Base-by-base conservation (phyloP, 202 grass and related monocot genomes). In the Musa balbisiana region DNA sequence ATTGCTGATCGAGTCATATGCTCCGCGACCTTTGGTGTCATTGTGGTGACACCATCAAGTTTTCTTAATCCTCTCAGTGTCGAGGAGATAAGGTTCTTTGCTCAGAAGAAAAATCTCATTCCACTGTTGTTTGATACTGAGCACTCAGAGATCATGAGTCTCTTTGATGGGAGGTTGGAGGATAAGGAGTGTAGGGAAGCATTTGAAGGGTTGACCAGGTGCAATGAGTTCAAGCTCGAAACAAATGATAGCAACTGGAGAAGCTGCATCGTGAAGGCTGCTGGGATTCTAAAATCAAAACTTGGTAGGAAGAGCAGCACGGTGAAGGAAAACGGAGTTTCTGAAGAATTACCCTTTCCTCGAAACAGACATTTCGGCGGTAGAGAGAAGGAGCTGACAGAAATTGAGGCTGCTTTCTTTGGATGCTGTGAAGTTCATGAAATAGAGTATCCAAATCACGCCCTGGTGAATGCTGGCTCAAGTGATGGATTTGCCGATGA, bases 51-150 rank as follows among this genome's bases (percentile, higher is more conserved):
- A 10, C 83, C 88, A 64, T 95, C 87, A 50, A 99, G 89, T 58
- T 92, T 99, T 83, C 83, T 92, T 72, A 99, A 92, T 67, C 85
- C 85, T 1, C 89, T 87, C 75, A 99, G 95, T 72, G 79, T 95
- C 20, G 95, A 99, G 82, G 95, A 99, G 83, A 92, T 99, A 55
- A 88, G 89, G 27, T 95, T 99, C 77, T 99, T 95, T 84, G 84
- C 89, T 74, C 95, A 99, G 83, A 99, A 99, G 89, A 99, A 99
- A 80, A 99, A 92, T 72, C 74, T 99, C 54, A 84, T 99, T 56
- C 91, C 95, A 16, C 79, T 99, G 64, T 49, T 99, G 74, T 99
- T 88, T 12, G 91, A 95, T 71, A 88, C 89, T 0, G 91, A 95
- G 5, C 80, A 87, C 1, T 49, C 87, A 2, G 91, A 99, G 55